phyloP scores from a whole-genome alignment of 805 yeast genomes.

The Saturnispora quitensis region DNA sequence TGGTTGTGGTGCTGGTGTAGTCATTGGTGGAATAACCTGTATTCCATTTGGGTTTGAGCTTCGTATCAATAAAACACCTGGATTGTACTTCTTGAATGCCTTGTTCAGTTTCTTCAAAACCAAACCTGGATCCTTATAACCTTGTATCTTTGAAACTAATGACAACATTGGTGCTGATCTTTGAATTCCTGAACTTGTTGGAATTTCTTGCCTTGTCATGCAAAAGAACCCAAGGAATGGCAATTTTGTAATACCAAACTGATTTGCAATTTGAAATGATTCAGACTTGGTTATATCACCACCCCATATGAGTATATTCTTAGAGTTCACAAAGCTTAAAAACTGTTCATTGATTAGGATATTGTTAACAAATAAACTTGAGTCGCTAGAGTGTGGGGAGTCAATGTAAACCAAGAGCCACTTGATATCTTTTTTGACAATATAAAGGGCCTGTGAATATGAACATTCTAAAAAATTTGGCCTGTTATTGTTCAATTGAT shows the following conservation, averaged over 20 bases:
- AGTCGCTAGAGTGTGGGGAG: conserved; percentile 60
- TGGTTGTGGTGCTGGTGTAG: not conserved
- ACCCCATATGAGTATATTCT: conserved; percentile 70
- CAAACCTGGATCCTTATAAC: conserved; percentile 34
- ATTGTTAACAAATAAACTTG: conserved; percentile 40
- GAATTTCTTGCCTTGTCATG: conserved; percentile 46
- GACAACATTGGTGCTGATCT: conserved; percentile 49
- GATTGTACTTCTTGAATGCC: conserved; percentile 43
- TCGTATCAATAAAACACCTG: conserved; percentile 50
- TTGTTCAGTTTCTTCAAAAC: conserved; percentile 32
- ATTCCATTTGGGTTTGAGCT: conserved; percentile 15
- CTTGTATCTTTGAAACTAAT: conserved; percentile 55
- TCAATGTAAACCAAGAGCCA: conserved; percentile 69
- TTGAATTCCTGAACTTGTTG: conserved; percentile 48
- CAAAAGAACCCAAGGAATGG: conserved; percentile 81
- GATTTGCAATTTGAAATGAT: conserved; percentile 72
- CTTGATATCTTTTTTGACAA: conserved; percentile 59
- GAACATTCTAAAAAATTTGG: conserved; percentile 58
- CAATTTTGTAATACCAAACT: conserved; percentile 57
- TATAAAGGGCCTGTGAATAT: conserved; percentile 68
- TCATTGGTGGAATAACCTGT: not conserved
- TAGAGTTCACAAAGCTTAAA: conserved; percentile 36
- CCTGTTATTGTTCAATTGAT: conserved; percentile 11
- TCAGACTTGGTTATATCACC: conserved; percentile 79
- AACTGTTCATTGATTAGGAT: conserved; percentile 47